These are phyloP conservation scores for Blastomyces parvus DNA, from an alignment of 2,329 filamentous ascomycete genomes.

Conservation along the genomic window DNA sequence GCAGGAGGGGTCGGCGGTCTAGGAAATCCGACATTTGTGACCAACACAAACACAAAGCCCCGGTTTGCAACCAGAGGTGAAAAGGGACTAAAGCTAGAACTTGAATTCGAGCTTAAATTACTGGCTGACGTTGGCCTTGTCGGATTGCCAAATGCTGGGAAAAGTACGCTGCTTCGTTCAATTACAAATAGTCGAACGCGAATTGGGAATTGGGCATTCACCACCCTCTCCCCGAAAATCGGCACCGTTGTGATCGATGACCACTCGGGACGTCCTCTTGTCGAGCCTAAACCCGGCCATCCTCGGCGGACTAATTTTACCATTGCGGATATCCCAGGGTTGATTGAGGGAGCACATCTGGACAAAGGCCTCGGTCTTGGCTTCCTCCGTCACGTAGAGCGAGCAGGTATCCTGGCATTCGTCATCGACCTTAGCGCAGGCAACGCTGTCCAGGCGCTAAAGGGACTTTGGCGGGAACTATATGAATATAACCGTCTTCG, in stretches of 20 bases:
- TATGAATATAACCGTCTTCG: conserved; percentile 76
- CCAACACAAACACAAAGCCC: conserved; percentile 62
- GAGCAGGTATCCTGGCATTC: conserved; percentile 85
- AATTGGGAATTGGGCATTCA: conserved; percentile 93
- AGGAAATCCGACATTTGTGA: conserved; percentile 88
- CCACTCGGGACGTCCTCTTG: conserved; percentile 61
- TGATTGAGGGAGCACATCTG: conserved; percentile 85
- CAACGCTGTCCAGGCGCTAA: conserved; percentile 67
- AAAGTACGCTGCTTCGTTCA: conserved; percentile 81
- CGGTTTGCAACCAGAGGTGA: conserved; percentile 86
- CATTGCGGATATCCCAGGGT: conserved; percentile 87
- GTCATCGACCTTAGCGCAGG: conserved; percentile 77
- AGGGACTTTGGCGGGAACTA: conserved; percentile 83
- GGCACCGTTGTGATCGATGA: conserved; percentile 91
- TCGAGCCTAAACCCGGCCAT: conserved; percentile 40
- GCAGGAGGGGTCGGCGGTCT: conserved; percentile 81
- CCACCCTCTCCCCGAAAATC: conserved; percentile 87
- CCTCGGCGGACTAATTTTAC: conserved; percentile 69
- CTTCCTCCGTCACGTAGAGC: conserved; percentile 89
- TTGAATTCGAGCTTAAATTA: conserved; percentile 88
- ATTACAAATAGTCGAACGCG: conserved; percentile 81
- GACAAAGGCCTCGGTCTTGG: conserved; percentile 84
- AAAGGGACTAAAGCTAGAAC: conserved; percentile 61
- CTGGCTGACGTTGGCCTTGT: conserved; percentile 92
- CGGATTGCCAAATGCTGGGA: conserved; percentile 90